These are phyloP conservation scores for Graphiopsis chlorocephala DNA, from an alignment of 2,329 filamentous ascomycete species.

Conservation along the genomic window DNA sequence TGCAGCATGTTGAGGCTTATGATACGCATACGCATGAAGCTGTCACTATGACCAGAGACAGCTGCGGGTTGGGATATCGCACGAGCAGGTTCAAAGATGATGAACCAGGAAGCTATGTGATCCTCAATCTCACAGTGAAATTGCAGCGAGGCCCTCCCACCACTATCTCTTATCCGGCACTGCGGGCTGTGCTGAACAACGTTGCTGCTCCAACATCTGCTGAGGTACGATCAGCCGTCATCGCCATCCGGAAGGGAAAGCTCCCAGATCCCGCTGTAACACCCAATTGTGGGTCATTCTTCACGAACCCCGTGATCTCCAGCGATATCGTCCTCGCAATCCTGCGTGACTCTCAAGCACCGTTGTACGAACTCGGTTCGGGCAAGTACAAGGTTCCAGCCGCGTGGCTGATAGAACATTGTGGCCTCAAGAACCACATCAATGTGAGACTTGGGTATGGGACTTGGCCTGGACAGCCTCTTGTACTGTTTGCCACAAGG, in stretches of 20 bases:
- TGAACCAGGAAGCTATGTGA: background rate
- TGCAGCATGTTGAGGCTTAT: background rate
- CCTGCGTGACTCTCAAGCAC: background rate
- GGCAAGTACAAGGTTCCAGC: constrained; percentile 3
- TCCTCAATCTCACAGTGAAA: background rate
- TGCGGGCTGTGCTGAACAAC: background rate
- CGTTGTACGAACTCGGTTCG: background rate
- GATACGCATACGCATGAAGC: background rate
- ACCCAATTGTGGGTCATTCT: constrained; percentile 6
- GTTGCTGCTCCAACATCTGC: background rate
- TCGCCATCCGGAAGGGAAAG: background rate
- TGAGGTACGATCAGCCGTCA: background rate
- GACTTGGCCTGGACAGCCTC: background rate
- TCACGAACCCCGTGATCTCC: background rate
- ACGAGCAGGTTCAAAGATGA: background rate
- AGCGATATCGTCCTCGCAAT: background rate
- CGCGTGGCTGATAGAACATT: constrained; percentile 6
- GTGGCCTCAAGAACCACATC: background rate
- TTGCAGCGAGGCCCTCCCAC: background rate
- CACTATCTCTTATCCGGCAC: background rate
- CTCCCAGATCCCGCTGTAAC: background rate
- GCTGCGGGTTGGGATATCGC: background rate
- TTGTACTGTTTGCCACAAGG: background rate
- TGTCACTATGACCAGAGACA: background rate
- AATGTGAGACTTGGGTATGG: background rate